Evolutionary conservation across 2,329 filamentous ascomycete species (phyloP), one percentile per base, ranked within the genome.

Genomic region (Colletotrichum simmondsii): DNA sequence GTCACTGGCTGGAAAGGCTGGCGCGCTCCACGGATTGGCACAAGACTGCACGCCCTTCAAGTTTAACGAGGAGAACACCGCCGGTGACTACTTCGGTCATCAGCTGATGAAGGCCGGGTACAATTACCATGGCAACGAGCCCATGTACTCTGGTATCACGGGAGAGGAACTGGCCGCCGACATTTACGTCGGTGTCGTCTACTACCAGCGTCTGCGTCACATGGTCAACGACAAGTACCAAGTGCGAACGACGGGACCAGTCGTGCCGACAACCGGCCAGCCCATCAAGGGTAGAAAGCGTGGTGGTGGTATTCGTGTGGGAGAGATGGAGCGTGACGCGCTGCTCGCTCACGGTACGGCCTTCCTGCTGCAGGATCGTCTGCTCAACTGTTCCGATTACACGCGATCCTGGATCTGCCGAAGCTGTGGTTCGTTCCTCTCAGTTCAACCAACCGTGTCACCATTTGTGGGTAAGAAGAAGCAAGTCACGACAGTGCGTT

Each of bases 201-300:
- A 98, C 88, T 99, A 99, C 88, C 97, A 99, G 85, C 92, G 97
- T 83, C 89, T 99, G 74, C 90, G 97, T 82, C 97, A 99, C 92
- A 99, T 99, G 97, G 97, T 99, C 69, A 98, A 98, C 89, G 97
- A 99, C 85, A 99, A 99, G 85, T 99, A 94, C 88, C 97, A 99
- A 83, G 97, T 98, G 68, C 92, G 97, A 83, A 98, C 97, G 3
- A 98, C 97, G 0, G 97, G 97, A 68, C 95, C 95, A 1, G 93
- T 98, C 56, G 97, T 97, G 68, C 91, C 93, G 28, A 91, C 97
- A 19, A 98, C 96, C 0, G 95, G 96, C 37, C 97, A 99, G 82
- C 97, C 97, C 53, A 97, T 99, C 87, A 98, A 98, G 87, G 97
- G 97, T 75, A 90, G 97, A 82, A 97, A 97, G 82, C 94, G 96